Conservation (phyloP, 805 yeast species). For the Debaryomyces tyrocola region DNA sequence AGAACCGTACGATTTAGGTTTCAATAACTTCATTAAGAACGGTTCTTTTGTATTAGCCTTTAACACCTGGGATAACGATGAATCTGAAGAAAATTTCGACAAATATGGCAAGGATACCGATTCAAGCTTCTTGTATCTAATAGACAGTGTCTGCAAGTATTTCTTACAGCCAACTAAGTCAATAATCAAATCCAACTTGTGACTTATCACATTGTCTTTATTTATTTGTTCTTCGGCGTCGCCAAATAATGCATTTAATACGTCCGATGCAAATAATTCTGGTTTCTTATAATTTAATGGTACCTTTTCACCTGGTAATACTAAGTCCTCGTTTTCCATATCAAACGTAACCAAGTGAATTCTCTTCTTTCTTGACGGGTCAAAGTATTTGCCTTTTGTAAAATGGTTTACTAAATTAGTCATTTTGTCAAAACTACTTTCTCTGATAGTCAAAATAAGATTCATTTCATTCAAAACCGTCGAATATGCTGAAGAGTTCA, state of each 20-base stretch:
- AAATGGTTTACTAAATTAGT: slow-evolving; percentile 17
- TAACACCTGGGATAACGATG: slow-evolving; percentile 21
- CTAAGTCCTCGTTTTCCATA: slow-evolving; percentile 31
- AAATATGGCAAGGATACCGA: slow-evolving; percentile 29
- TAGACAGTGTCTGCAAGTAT: slow-evolving; percentile 30
- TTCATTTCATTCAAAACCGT: slow-evolving; percentile 21
- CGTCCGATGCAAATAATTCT: slow-evolving; percentile 36
- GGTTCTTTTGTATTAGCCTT: slow-evolving; percentile 30
- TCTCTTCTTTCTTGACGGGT: slow-evolving; percentile 19
- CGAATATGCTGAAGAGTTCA: slow-evolving; percentile 28
- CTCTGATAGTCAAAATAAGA: slow-evolving; percentile 31
- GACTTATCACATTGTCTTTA: slow-evolving; percentile 19
- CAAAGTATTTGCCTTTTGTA: slow-evolving; percentile 17
- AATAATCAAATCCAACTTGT: slow-evolving; percentile 35
- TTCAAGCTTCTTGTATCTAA: slow-evolving; percentile 29
- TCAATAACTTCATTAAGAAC: slow-evolving; percentile 33
- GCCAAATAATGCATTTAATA: slow-evolving; percentile 32
- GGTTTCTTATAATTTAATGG: slow-evolving; percentile 38
- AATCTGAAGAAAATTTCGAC: slow-evolving; percentile 9
- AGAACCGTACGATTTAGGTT: slow-evolving; percentile 35
- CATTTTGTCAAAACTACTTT: slow-evolving; percentile 18
- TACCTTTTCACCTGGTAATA: slow-evolving; percentile 33
- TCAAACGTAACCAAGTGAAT: slow-evolving; percentile 34
- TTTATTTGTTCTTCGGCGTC: slow-evolving; percentile 18
- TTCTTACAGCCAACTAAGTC: slow-evolving; percentile 42